phyloP scores from a whole-genome alignment of 306 rosid genomes.

The Quillaja saponaria region DNA sequence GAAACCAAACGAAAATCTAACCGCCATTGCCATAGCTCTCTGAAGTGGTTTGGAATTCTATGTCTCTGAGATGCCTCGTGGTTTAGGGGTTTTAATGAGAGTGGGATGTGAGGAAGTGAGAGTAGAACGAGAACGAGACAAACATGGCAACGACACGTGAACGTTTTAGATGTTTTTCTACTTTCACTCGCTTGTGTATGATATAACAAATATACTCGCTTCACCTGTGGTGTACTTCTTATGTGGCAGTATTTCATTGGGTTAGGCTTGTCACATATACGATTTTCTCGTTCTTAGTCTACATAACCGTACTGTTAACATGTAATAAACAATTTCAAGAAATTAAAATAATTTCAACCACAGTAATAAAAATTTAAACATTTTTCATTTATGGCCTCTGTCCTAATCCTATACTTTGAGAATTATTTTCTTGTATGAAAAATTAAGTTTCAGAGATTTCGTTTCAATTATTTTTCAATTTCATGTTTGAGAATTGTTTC shows the following conservation, averaged over 20 bases:
- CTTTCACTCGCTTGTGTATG: neutral
- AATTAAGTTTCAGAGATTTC: no score
- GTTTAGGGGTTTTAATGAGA: conserved; percentile 10
- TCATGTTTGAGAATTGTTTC: no score
- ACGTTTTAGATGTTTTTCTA: conserved; percentile 13
- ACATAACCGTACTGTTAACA: no score
- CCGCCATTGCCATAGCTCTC: conserved; percentile 46
- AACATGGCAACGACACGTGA: conserved; percentile 47
- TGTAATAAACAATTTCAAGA: no score
- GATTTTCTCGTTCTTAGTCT: neutral
- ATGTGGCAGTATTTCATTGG: conserved; percentile 47
- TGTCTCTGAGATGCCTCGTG: neutral
- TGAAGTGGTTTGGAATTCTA: neutral
- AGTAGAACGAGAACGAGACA: conserved; percentile 29
- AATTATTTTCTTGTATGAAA: no score
- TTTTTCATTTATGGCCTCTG: no score
- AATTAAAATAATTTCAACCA: no score
- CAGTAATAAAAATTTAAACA: no score
- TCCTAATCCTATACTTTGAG: neutral
- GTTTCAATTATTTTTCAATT: no score
- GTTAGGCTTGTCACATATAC: conserved; percentile 34
- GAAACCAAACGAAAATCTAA: conserved; percentile 41
- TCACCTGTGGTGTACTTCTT: neutral
- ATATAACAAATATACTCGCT: conserved; percentile 5
- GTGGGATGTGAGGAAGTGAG: neutral